Evolutionary conservation across 441 rosid species (phyloP).

Genomic region (Croton laevigatus): DNA sequence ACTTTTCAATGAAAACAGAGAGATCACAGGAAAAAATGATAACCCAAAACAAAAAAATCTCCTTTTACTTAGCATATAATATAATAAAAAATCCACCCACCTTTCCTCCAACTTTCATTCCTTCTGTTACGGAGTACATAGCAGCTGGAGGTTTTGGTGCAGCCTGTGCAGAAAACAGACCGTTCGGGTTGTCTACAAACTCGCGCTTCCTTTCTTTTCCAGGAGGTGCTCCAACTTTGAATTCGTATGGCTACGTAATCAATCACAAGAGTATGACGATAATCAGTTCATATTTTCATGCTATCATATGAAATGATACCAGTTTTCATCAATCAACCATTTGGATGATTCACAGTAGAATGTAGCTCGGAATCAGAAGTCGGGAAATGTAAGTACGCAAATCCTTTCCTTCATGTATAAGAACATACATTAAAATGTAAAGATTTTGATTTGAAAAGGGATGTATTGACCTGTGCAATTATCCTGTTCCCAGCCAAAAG

Average conservation of each 20-base stretch:
- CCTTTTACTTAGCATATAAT: background rate
- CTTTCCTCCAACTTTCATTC: conserved; percentile 97
- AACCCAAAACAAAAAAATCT: background rate
- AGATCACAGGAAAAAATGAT: background rate
- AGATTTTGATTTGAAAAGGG: conserved; percentile 5
- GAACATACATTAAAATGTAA: background rate
- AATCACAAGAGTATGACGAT: conserved; percentile 12
- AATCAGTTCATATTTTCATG: background rate
- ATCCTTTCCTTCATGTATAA: background rate
- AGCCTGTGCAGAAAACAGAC: conserved; percentile 92
- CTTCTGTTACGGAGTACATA: conserved; percentile 71
- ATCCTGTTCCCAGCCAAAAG: conserved; percentile 88
- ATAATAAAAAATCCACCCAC: conserved; percentile 30
- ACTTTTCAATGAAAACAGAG: background rate
- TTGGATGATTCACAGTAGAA: background rate
- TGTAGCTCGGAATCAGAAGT: background rate
- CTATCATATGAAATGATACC: background rate
- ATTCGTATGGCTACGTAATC: conserved; percentile 61
- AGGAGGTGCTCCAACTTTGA: conserved; percentile 78
- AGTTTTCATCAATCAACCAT: background rate
- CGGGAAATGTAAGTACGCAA: background rate
- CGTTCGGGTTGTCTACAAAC: conserved; percentile 85
- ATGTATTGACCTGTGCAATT: conserved; percentile 62
- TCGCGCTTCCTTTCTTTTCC: conserved; percentile 88
- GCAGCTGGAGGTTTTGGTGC: conserved; percentile 94